These are phyloP conservation scores for Pseudogymnoascus sp. DNA, from an alignment of 2,329 filamentous ascomycete genomes.

Conservation along the genomic window DNA sequence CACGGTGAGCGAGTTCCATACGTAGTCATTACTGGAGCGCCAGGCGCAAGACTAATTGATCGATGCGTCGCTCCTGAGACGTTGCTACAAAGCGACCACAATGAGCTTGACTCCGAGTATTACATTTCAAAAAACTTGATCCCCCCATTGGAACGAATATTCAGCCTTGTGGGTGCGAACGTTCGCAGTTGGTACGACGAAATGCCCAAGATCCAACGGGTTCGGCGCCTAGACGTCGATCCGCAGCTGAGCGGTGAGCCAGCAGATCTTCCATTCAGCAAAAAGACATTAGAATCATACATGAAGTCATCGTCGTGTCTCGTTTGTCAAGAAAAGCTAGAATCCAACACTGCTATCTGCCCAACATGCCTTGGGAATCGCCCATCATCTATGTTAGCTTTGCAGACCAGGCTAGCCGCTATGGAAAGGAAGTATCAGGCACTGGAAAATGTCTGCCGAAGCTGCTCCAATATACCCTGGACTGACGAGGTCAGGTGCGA, in stretches of 20 bases:
- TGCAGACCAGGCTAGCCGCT: constrained; percentile 54
- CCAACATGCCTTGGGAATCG: constrained; percentile 44
- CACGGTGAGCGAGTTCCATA: constrained; percentile 95
- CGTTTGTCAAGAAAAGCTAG: constrained; percentile 52
- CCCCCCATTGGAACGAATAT: constrained; percentile 89
- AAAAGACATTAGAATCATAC: constrained; percentile 87
- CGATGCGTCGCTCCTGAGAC: constrained; percentile 84
- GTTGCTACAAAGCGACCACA: constrained; percentile 67
- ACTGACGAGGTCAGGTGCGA: constrained; percentile 79
- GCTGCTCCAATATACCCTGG: constrained; percentile 67
- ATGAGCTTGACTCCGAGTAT: constrained; percentile 86
- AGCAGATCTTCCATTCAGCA: constrained; percentile 31
- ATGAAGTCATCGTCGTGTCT: constrained; percentile 75
- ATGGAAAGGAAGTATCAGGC: constrained; percentile 59
- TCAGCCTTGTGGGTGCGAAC: constrained; percentile 91
- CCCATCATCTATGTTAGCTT: constrained; percentile 54
- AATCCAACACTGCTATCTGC: constrained; percentile 49
- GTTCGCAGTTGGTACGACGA: constrained; percentile 90
- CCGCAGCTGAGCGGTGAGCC: constrained; percentile 25
- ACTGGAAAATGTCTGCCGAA: constrained; percentile 66
- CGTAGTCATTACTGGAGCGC: constrained; percentile 82
- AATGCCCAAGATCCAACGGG: constrained; percentile 83
- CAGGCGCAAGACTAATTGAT: constrained; percentile 77
- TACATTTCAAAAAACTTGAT: constrained; percentile 96
- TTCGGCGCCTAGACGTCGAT: constrained; percentile 43